Conservation (phyloP, 78 protist genomes). For the Blattamonas nauphoetae region DNA sequence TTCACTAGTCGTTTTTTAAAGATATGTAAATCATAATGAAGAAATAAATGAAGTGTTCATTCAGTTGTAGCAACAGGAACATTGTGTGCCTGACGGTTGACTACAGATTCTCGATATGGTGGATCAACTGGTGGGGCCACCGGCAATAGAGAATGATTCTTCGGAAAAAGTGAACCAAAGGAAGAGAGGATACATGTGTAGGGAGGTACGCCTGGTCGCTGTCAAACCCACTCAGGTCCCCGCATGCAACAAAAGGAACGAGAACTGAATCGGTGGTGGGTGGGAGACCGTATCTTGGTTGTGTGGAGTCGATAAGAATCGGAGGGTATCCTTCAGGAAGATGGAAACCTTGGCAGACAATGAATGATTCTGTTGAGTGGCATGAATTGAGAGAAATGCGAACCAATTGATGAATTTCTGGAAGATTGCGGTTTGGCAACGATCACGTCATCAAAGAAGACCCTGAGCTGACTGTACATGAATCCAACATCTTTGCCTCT, state of each 20-base stretch:
- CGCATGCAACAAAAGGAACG: constrained; percentile 76
- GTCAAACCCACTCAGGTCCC: constrained; percentile 67
- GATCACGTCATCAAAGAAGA: constrained; percentile 68
- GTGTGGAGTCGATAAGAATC: constrained; percentile 18
- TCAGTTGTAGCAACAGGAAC: too few relatives aligned
- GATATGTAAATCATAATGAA: too few relatives aligned
- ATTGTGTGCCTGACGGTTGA: too few relatives aligned
- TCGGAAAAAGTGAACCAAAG: too few relatives aligned
- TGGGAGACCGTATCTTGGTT: not conserved
- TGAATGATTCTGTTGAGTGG: constrained; percentile 47
- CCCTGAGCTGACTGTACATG: constrained; percentile 61
- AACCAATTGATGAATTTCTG: constrained; percentile 58
- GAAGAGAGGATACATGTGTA: too few relatives aligned
- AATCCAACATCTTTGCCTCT: constrained; percentile 69
- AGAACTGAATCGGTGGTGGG: constrained; percentile 9
- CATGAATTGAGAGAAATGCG: not conserved
- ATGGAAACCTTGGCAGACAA: constrained; percentile 62
- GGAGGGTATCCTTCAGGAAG: constrained; percentile 62
- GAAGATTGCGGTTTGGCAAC: constrained; percentile 74
- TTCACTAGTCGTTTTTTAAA: too few relatives aligned
- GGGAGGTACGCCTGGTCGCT: constrained; percentile 44
- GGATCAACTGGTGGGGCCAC: too few relatives aligned
- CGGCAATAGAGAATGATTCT: too few relatives aligned
- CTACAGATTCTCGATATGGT: too few relatives aligned
- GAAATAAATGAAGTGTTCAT: too few relatives aligned